Evolutionary conservation across 2,329 filamentous ascomycete species (phyloP).

Genomic region (Trichoderma pleuroti): DNA sequence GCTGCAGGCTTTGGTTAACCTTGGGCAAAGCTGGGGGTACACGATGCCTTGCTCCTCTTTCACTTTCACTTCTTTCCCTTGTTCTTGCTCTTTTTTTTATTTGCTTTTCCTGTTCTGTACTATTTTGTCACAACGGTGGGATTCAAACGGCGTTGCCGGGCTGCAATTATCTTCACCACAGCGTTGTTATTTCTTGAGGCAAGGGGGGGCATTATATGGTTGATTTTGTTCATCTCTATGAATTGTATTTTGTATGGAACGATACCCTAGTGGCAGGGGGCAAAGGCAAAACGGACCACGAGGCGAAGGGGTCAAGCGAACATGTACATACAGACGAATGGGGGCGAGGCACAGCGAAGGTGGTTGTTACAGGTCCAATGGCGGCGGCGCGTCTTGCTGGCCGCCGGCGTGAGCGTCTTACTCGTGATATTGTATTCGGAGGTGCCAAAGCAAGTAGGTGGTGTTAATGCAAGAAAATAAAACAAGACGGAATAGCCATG

Average conservation of each 20-base stretch:
- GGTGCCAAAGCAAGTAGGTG: neutral
- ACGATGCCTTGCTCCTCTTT: neutral
- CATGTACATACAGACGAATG: conserved; percentile 9
- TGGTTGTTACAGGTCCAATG: neutral
- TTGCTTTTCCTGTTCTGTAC: neutral
- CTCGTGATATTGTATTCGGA: neutral
- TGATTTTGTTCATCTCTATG: conserved; percentile 2
- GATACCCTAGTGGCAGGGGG: conserved; percentile 19
- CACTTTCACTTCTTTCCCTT: neutral
- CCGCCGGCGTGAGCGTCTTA: conserved; percentile 5
- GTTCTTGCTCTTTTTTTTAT: neutral
- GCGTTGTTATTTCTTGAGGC: neutral
- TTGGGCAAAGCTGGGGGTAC: neutral
- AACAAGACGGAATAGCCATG: neutral
- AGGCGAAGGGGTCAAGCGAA: neutral
- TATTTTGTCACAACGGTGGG: conserved; percentile 5
- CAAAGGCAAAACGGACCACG: conserved; percentile 6
- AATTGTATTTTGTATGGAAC: conserved; percentile 17
- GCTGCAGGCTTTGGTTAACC: neutral
- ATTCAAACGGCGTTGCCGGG: conserved; percentile 14
- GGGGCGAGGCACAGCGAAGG: neutral
- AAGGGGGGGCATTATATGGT: neutral
- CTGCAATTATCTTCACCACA: conserved; percentile 8
- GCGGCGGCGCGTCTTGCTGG: neutral
- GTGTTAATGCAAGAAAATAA: neutral